A percentile compares a stretch with the other conserved stretches of the same genome.
Conservation (phyloP, 2,329 filamentous ascomycete species). For the Alternaria sp. region DNA sequence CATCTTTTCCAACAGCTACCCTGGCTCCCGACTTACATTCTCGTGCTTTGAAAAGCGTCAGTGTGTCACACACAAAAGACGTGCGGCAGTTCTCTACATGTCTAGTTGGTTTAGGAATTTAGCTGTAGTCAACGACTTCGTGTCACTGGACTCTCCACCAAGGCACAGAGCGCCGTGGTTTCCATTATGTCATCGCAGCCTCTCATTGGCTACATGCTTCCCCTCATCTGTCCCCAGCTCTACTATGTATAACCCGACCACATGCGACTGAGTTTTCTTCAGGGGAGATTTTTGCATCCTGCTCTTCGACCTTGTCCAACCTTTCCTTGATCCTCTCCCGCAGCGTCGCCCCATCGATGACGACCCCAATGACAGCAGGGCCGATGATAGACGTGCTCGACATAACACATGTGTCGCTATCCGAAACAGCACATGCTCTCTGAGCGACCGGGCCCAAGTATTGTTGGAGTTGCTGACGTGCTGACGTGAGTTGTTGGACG, state of each 20-base stretch:
- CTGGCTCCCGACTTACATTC: neutral
- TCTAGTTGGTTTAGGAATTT: too few relatives aligned
- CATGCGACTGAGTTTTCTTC: neutral
- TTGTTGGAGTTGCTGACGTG: neutral
- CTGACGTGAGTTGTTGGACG: neutral
- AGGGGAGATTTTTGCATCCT: neutral
- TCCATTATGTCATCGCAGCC: slow-evolving; percentile 26
- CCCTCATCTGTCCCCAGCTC: slow-evolving; percentile 22
- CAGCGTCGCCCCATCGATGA: slow-evolving; percentile 25
- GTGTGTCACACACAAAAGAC: neutral
- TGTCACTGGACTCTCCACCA: neutral
- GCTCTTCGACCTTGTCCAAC: neutral
- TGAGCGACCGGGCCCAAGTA: neutral
- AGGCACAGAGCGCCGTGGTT: slow-evolving; percentile 14
- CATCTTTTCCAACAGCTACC: neutral
- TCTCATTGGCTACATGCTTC: slow-evolving; percentile 23
- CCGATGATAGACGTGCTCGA: slow-evolving; percentile 43
- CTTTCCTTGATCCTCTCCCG: neutral
- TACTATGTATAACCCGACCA: slow-evolving; percentile 4
- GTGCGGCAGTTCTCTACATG: too few relatives aligned
- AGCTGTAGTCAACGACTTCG: too few relatives aligned
- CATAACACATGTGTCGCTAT: slow-evolving; percentile 42
- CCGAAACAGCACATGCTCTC: neutral
- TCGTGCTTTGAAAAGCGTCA: neutral
- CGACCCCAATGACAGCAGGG: slow-evolving; percentile 46